Percentiles rank a stretch among this genome's conserved stretches.
Conservation (phyloP, 192 early-diverging fungal genomes). For the Backusella macrospora region DNA sequence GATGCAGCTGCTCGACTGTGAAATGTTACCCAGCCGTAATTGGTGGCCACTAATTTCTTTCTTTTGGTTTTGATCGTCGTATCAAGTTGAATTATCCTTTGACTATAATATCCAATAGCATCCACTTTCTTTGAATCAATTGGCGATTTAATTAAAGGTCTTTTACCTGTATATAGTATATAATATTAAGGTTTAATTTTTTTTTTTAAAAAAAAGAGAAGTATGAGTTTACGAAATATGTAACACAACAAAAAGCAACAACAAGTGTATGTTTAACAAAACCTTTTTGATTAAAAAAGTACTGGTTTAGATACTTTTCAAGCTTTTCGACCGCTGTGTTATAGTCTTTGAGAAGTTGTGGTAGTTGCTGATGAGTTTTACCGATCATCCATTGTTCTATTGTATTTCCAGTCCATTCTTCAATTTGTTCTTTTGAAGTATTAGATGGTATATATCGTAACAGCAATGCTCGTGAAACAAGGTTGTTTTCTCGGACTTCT, state of each 20-base stretch:
- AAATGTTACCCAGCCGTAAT: conserved; percentile 18
- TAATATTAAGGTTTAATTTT: neutral
- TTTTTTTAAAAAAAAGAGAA: neutral
- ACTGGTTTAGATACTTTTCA: conserved; percentile 5
- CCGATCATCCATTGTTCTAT: neutral
- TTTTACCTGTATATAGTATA: conserved; percentile 29
- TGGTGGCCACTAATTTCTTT: conserved; percentile 31
- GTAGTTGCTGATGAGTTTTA: neutral
- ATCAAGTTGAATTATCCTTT: conserved; percentile 42
- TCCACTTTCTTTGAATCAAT: conserved; percentile 56
- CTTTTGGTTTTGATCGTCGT: conserved; percentile 42
- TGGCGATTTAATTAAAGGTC: conserved; percentile 23
- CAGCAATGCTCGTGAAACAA: conserved; percentile 14
- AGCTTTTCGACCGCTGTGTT: neutral
- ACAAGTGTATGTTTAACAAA: neutral
- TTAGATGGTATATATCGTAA: conserved; percentile 1
- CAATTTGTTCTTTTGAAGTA: neutral
- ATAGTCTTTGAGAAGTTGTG: neutral
- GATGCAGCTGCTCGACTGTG: neutral
- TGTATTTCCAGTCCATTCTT: neutral
- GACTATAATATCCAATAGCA: conserved; percentile 73
- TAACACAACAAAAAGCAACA: neutral
- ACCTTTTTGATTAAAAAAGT: conserved; percentile 14
- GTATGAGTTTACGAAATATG: neutral
- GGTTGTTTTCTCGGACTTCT: neutral